phyloP scores from a whole-genome alignment of 2,329 filamentous ascomycete species.

The Ciborinia camelliae region DNA sequence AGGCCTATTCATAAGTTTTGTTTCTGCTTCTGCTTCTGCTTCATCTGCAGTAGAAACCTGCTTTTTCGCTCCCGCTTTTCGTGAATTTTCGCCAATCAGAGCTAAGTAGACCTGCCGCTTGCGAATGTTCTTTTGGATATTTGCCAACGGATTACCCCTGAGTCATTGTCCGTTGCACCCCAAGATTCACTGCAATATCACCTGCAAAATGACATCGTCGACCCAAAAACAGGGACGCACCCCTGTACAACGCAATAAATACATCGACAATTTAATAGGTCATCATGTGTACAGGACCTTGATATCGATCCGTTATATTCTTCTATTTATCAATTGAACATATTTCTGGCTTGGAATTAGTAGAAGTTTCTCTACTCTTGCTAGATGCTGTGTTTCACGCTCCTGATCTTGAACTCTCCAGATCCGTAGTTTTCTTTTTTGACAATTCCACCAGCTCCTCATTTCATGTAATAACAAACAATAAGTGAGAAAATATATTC shows the following conservation, averaged over 20 bases:
- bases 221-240: slow-evolving; percentile 18
- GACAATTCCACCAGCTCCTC: not conserved
- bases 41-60: not conserved
- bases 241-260: slow-evolving; percentile 8
- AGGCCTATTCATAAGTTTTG: no score
- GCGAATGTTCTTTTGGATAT: not conserved
- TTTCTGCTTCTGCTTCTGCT: no score
- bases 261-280: not conserved
- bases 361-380: not conserved
- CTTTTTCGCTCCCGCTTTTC: not conserved
- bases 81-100: slow-evolving; percentile 4
- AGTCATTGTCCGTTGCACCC: not conserved
- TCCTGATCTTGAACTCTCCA: not conserved
- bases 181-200: slow-evolving; percentile 14
- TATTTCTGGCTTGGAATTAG: not conserved
- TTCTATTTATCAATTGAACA: not conserved
- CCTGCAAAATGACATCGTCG: slow-evolving; percentile 24
- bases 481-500: not conserved
- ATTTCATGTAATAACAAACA: not conserved
- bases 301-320: not conserved
- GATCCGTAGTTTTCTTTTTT: not conserved
- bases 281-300: not conserved
- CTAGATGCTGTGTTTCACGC: no score
- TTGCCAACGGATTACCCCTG: not conserved
- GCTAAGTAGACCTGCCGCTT: not conserved